phyloP scores from a whole-genome alignment of 441 rosid species.

The Brassica balearica region DNA sequence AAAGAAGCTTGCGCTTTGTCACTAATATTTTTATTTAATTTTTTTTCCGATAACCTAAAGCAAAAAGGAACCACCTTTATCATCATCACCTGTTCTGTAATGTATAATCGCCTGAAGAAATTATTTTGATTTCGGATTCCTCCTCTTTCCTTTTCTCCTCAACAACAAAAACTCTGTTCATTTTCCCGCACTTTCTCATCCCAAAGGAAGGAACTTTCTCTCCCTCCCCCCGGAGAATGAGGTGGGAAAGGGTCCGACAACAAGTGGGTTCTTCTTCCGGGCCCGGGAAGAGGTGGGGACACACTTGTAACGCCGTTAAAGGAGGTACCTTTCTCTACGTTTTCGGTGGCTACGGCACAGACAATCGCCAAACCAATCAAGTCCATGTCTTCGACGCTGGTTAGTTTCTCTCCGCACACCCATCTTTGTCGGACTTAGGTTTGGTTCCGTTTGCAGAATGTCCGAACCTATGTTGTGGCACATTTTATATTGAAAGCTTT shows the following conservation, averaged over 20 bases:
- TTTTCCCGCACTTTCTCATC: conserved; percentile 49
- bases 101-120: background rate
- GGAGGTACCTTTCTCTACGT: conserved; percentile 89
- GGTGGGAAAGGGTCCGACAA: conserved; percentile 84
- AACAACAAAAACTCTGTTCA: background rate
- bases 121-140: background rate
- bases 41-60: background rate
- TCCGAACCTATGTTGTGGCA: conserved; percentile 25
- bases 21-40: background rate
- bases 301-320: conserved; percentile 87
- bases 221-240: conserved; percentile 53
- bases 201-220: conserved; percentile 30
- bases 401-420: conserved; percentile 52
- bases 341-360: conserved; percentile 93
- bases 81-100: background rate
- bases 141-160: background rate
- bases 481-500: background rate
- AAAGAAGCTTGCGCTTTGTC: background rate
- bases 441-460: conserved; percentile 10
- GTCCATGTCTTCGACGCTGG: conserved; percentile 97
- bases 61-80: background rate
- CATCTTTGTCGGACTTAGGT: conserved; percentile 35
- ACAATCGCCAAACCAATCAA: conserved; percentile 95
- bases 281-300: conserved; percentile 99
- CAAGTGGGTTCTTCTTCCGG: conserved; percentile 54